These are phyloP conservation scores for Umbelopsis sp. DNA, from an alignment of 371 early-diverging fungal species.

Conservation along the genomic window DNA sequence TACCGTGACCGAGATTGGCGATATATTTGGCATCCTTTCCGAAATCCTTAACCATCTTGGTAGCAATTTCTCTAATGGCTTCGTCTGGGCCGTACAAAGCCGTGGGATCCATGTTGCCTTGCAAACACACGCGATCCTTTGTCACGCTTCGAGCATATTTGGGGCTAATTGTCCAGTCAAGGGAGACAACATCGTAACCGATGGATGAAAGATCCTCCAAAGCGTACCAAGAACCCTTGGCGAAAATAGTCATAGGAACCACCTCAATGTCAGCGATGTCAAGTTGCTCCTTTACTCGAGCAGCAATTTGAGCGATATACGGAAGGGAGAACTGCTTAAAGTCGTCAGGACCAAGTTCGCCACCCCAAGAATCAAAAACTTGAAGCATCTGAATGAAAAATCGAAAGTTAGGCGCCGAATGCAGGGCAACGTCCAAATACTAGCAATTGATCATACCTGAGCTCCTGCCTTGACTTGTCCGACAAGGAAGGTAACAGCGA, in stretches of 20 bases:
- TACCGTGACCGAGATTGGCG: slow-evolving; percentile 97
- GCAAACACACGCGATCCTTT: slow-evolving; percentile 74
- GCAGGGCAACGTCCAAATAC: background rate
- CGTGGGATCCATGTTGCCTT: slow-evolving; percentile 96
- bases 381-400: slow-evolving; percentile 73
- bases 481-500: slow-evolving; percentile 83
- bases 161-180: slow-evolving; percentile 93
- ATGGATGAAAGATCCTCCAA: slow-evolving; percentile 71
- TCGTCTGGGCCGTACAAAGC: slow-evolving; percentile 79
- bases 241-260: slow-evolving; percentile 92
- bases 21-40: slow-evolving; percentile 76
- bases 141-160: slow-evolving; percentile 62
- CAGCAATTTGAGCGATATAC: slow-evolving; percentile 82
- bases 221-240: slow-evolving; percentile 90
- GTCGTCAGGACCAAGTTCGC: slow-evolving; percentile 85
- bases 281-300: slow-evolving; percentile 67
- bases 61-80: slow-evolving; percentile 73
- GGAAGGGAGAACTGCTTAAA: slow-evolving; percentile 88
- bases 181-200: slow-evolving; percentile 83
- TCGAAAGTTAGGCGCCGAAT: background rate
- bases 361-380: slow-evolving; percentile 97
- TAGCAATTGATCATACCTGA: slow-evolving; percentile 64
- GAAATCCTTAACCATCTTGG: slow-evolving; percentile 86
- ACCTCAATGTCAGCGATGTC: slow-evolving; percentile 39
- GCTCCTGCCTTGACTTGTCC: slow-evolving; percentile 98